phyloP scores from a whole-genome alignment of 2,329 filamentous ascomycete genomes.

The Pyrenophora teres region DNA sequence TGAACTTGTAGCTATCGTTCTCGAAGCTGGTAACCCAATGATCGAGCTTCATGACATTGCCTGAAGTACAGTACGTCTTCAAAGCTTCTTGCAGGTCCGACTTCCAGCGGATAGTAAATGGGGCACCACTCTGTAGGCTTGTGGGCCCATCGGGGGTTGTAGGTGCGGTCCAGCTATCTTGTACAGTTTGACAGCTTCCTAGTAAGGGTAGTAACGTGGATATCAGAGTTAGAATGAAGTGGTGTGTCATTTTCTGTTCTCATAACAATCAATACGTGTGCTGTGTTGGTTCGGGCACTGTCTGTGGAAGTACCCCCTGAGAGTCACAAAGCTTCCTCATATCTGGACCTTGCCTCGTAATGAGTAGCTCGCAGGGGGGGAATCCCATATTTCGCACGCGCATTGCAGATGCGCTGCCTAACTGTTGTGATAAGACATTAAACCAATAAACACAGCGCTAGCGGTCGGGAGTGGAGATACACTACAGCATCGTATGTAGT shows the following conservation, averaged over 20 bases:
- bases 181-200: constrained; percentile 19
- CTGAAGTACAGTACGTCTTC: constrained; percentile 12
- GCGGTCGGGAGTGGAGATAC: not conserved
- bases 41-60: constrained; percentile 18
- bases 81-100: constrained; percentile 11
- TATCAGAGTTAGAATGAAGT: constrained; percentile 3
- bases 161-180: constrained; percentile 24
- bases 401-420: not conserved
- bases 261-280: not conserved
- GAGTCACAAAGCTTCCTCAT: not conserved
- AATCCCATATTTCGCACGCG: not conserved
- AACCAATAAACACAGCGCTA: constrained; percentile 2
- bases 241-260: constrained; percentile 3
- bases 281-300: not conserved
- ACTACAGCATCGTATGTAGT: not conserved
- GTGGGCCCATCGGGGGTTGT: constrained; percentile 21
- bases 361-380: not conserved
- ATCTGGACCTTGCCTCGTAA: not conserved
- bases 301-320: not conserved
- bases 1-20: constrained; percentile 13
- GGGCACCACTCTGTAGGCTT: constrained; percentile 15
- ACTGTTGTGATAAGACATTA: not conserved
- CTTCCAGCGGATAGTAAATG: constrained; percentile 23
- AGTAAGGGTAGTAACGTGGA: constrained; percentile 8
- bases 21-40: constrained; percentile 23